Percentiles rank a stretch among this genome's conserved stretches.
Evolutionary conservation across 73 alveolate species (phyloP).

Genomic region (Paramecium caudatum): DNA sequence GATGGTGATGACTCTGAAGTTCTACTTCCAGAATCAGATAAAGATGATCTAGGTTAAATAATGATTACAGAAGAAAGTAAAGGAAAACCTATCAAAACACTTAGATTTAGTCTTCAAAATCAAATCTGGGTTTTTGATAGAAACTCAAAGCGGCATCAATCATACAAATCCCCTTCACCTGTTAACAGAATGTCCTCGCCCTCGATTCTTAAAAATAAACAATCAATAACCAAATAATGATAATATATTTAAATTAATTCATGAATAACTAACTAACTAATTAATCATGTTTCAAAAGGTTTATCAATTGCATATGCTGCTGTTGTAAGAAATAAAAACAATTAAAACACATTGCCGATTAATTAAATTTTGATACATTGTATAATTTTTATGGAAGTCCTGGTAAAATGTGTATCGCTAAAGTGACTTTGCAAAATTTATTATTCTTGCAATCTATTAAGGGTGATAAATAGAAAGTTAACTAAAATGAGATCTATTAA

Average conservation of each 20-base stretch:
- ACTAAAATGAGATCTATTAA: neutral
- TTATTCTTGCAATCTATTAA: neutral
- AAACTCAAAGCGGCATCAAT: neutral
- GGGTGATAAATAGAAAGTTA: neutral
- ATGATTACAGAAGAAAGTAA: neutral
- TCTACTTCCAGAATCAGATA: neutral
- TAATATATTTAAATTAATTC: too few relatives aligned
- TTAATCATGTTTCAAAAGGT: too few relatives aligned
- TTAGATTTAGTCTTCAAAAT: neutral
- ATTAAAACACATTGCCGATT: too few relatives aligned
- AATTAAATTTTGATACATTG: too few relatives aligned
- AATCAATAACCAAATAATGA: constrained; percentile 19
- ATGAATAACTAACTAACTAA: too few relatives aligned
- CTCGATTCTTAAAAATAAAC: constrained; percentile 29
- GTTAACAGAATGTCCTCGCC: neutral
- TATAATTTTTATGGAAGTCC: neutral
- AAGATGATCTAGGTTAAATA: neutral
- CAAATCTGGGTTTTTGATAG: neutral
- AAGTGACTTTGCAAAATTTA: neutral
- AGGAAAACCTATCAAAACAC: neutral
- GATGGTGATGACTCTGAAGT: neutral
- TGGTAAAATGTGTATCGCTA: neutral
- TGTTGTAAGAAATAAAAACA: too few relatives aligned
- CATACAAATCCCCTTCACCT: neutral
- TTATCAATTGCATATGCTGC: too few relatives aligned